Evolutionary conservation across 2,329 filamentous ascomycete species (phyloP).

Genomic region (Arthrobotrys megalospora): DNA sequence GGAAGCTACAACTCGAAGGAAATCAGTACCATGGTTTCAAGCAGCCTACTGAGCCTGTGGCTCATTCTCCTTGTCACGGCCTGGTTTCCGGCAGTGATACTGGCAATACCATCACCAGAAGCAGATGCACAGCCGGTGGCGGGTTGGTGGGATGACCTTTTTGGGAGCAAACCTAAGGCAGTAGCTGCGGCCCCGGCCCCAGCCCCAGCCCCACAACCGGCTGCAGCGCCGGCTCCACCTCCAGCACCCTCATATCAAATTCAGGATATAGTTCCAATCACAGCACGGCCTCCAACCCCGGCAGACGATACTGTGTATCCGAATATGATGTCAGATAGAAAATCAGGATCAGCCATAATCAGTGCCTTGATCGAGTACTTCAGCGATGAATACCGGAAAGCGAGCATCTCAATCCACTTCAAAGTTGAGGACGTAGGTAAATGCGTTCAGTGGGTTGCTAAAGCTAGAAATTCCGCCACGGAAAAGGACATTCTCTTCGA

Average conservation of each 20-base stretch:
- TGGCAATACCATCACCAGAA: constrained; percentile 26
- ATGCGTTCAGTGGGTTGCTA: constrained; percentile 51
- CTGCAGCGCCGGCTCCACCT: neutral
- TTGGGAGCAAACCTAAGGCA: neutral
- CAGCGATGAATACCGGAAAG: constrained; percentile 10
- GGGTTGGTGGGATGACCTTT: neutral
- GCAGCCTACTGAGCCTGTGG: neutral
- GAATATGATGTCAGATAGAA: constrained; percentile 29
- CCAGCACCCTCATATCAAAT: constrained; percentile 25
- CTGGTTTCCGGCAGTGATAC: neutral
- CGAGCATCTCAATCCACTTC: constrained; percentile 29
- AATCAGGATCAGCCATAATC: constrained; percentile 8
- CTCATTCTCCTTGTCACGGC: constrained; percentile 13
- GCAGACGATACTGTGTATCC: constrained; percentile 14
- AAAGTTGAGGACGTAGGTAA: constrained; percentile 33
- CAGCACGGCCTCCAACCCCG: constrained; percentile 6
- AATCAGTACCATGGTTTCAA: neutral
- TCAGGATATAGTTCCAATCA: constrained; percentile 27
- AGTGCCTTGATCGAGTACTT: constrained; percentile 35
- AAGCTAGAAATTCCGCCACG: constrained; percentile 17
- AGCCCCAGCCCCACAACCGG: neutral
- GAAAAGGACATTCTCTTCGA: neutral
- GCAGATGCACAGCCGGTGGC: neutral
- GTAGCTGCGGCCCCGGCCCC: neutral
- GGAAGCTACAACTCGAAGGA: neutral